Base-by-base conservation (phyloP, 2,329 filamentous ascomycete genomes). In the Rhytidhysteron rufulum region DNA sequence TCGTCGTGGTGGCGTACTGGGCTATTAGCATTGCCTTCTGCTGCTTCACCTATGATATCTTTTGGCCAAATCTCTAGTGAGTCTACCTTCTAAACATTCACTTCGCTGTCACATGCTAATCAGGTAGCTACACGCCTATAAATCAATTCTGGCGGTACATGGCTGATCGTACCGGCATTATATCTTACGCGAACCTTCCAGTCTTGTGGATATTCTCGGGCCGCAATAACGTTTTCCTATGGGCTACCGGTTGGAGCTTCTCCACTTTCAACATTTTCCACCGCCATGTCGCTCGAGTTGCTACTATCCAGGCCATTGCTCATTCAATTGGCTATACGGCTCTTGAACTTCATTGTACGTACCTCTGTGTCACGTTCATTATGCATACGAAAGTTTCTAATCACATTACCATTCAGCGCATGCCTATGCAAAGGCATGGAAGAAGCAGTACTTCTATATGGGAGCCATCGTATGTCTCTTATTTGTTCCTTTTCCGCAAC, bases 211-310 rank as follows among this genome's bases (percentile, higher is more conserved):
- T 86, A 0, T 86, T 86, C 48, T 78, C 77, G 0, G 78, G 79
- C 54, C 70, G 83, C 8, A 87, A 86, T 45, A 85, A 86, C 37
- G 53, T 81, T 0, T 70, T 85, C 13, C 66, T 85, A 40, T 83
- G 79, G 79, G 55, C 80, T 0, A 86, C 83, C 0, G 82, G 82
- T 0, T 86, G 83, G 82, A 79, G 78, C 9, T 85, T 83, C 55
- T 72, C 73, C 2, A 80, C 79, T 0, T 86, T 80, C 52, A 86
- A 79, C 48, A 73, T 79, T 30, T 85, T 85, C 38, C 83, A 86
- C 58, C 77, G 83, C 0, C 82, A 80, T 71, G 70, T 82, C 3
- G 82, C 83, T 0, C 70, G 82, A 15, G 69, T 84, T 2, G 73
- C 80, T 5, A 82, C 81, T 0, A 41, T 80, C 0, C 73, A 85